Conservation (phyloP, 2,329 filamentous ascomycete genomes). For the Neonectria ditissima region DNA sequence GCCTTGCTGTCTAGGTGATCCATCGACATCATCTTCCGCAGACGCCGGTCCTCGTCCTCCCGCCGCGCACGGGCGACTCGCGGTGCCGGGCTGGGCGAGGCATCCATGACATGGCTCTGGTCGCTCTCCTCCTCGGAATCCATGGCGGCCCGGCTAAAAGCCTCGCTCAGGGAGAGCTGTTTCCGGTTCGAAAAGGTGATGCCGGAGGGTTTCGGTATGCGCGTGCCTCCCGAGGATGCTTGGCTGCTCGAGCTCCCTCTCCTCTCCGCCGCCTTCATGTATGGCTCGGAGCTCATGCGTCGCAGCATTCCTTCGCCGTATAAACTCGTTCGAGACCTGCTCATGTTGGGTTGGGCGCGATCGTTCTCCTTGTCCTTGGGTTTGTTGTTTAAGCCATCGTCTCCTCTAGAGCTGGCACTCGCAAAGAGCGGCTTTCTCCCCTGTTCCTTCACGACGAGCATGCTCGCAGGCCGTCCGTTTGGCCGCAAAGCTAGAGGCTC, state of each 20-base stretch:
- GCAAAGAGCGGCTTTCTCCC: slow-evolving; percentile 57
- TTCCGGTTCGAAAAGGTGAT: slow-evolving; percentile 46
- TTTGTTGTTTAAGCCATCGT: slow-evolving; percentile 30
- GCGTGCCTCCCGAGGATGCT: slow-evolving; percentile 47
- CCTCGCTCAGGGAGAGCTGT: slow-evolving; percentile 57
- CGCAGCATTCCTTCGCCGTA: slow-evolving; percentile 35
- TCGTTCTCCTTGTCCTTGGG: slow-evolving; percentile 37
- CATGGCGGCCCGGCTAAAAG: slow-evolving; percentile 51
- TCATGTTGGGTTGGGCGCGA: slow-evolving; percentile 31
- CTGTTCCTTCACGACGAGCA: slow-evolving; percentile 54
- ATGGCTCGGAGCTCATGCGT: slow-evolving; percentile 44
- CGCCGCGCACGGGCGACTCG: slow-evolving; percentile 55
- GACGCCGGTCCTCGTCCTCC: slow-evolving; percentile 48
- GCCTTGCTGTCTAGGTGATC: slow-evolving; percentile 49
- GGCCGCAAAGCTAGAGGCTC: slow-evolving; percentile 38
- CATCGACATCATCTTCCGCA: slow-evolving; percentile 45
- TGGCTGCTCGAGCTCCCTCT: slow-evolving; percentile 38
- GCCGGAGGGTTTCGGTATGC: slow-evolving; percentile 50
- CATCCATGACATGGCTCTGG: slow-evolving; percentile 50
- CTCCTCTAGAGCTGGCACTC: slow-evolving; percentile 38
- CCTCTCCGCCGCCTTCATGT: slow-evolving; percentile 25
- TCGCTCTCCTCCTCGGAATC: slow-evolving; percentile 45
- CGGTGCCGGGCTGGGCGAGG: slow-evolving; percentile 65
- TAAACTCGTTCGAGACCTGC: slow-evolving; percentile 19
- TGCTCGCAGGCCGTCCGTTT: slow-evolving; percentile 36